Base-by-base conservation (phyloP, 169 alveolate species). In the Cryptosporidium ryanae region DNA sequence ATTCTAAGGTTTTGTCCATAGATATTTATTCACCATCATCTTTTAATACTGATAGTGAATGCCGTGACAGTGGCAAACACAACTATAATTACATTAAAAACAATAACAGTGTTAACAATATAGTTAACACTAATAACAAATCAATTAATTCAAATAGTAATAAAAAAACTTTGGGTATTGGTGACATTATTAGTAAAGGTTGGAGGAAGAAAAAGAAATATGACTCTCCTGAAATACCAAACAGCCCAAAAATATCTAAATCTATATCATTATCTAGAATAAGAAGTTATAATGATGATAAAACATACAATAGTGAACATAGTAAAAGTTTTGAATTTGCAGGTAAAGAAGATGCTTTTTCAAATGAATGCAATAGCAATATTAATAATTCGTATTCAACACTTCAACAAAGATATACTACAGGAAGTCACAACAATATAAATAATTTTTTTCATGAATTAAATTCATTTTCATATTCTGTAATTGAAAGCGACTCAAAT, bases 1-100 rank as follows among this genome's bases (percentile, higher is more conserved):
- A 76, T 25, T 59, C 87, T n/a, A 76, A 76, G 34, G 31, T 55
- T 17, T 76, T 55, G 15, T 25, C 25, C 12, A 76, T 76, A 23
- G 87, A 76, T 29, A 59, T 76, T 10, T 55, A 57, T 23, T n/a
- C 54, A 12, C 71, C 38, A 12, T 64, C 31, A 23, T 64, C 48
- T 0, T 31, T 29, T 1, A 54, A 31, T 27, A 61, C 2, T 23
- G 27, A 25, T 1, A 31, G 31, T 27, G 63, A 66, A 7, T 43
- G 27, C 12, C 12, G 13, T 6, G 63, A 52, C 21, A 5, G 5
- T n/a, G 12, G 27, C 27, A 17, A 52, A 52, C 5, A 1, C 13
- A 52, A 52, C 27, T n/a, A 52, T 52, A 52, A 52, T 38, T 10
- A 10, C 3, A 38, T 4, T 52, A 52, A 52, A 12, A 46, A 46